These are phyloP conservation scores for Chaetothyriales sp. DNA, from an alignment of 2,329 filamentous ascomycete species.

Conservation along the genomic window DNA sequence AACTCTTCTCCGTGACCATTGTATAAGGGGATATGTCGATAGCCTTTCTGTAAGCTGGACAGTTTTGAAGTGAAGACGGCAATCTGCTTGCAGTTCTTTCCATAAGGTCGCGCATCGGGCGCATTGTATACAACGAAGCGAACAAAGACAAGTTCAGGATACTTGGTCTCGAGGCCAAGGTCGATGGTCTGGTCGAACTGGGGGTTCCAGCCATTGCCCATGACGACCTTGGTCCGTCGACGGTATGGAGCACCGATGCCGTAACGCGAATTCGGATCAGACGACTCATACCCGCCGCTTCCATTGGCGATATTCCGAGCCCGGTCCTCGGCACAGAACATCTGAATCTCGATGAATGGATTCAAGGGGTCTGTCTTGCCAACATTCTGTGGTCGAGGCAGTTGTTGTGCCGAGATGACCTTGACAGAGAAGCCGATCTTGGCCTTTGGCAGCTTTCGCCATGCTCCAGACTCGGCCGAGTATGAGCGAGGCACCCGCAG, in stretches of 20 bases:
- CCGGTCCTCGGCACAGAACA: constrained; percentile 88
- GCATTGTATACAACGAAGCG: constrained; percentile 86
- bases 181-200: constrained; percentile 66
- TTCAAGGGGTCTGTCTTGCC: constrained; percentile 64
- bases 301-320: constrained; percentile 55
- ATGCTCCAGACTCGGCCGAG: constrained; percentile 20
- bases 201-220: constrained; percentile 87
- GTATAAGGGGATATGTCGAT: constrained; percentile 77
- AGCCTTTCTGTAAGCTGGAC: constrained; percentile 74
- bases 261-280: constrained; percentile 47
- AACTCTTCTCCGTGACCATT: constrained; percentile 84
- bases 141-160: constrained; percentile 83
- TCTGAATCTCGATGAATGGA: constrained; percentile 86
- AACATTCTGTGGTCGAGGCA: constrained; percentile 66
- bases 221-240: constrained; percentile 63
- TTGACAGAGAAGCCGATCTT: constrained; percentile 70
- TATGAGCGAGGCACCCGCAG: constrained; percentile 38
- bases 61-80: constrained; percentile 91
- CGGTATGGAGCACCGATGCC: constrained; percentile 59
- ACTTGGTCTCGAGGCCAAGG: constrained; percentile 80
- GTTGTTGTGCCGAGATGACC: constrained; percentile 83
- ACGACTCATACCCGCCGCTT: constrained; percentile 50
- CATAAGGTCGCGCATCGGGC: constrained; percentile 55
- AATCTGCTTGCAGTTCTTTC: constrained; percentile 48
- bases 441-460: constrained; percentile 24